Conservation (phyloP, 2,329 filamentous ascomycete species). For the Daldinia eschscholtzii region DNA sequence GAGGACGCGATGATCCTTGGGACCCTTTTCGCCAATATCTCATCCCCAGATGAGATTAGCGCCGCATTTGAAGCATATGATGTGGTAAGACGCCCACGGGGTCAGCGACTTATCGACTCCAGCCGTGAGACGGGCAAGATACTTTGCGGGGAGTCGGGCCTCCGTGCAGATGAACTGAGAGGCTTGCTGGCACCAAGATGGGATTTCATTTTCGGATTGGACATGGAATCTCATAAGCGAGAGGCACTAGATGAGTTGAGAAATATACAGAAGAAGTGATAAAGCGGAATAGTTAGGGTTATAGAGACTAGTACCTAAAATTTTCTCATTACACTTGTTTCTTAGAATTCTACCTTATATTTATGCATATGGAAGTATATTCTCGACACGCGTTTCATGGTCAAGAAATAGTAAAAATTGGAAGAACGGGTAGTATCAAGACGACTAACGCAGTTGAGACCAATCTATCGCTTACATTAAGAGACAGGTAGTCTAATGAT, state of each 20-base stretch:
- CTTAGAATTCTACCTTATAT: too few species aligned
- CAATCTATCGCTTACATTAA: too few species aligned
- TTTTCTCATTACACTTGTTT: too few species aligned
- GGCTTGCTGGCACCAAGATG: not conserved
- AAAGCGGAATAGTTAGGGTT: not conserved
- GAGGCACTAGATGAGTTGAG: not conserved
- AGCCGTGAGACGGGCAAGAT: not conserved
- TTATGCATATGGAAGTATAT: too few species aligned
- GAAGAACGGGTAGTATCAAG: too few species aligned
- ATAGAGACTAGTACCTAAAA: not conserved
- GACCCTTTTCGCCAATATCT: constrained; percentile 9
- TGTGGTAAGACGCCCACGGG: not conserved
- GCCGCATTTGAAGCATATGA: not conserved
- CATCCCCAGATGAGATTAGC: not conserved
- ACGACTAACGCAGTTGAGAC: too few species aligned
- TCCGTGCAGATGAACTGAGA: not conserved
- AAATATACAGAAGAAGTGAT: not conserved
- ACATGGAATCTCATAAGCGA: not conserved
- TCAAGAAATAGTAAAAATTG: too few species aligned
- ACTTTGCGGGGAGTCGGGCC: not conserved
- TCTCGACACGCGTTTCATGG: too few species aligned
- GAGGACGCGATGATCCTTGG: constrained; percentile 42
- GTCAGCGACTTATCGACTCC: not conserved
- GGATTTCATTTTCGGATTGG: not conserved
- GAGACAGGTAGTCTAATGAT: too few species aligned